Evolutionary conservation across 441 rosid genomes (phyloP).

Genomic region (Codiaeum variegatum): DNA sequence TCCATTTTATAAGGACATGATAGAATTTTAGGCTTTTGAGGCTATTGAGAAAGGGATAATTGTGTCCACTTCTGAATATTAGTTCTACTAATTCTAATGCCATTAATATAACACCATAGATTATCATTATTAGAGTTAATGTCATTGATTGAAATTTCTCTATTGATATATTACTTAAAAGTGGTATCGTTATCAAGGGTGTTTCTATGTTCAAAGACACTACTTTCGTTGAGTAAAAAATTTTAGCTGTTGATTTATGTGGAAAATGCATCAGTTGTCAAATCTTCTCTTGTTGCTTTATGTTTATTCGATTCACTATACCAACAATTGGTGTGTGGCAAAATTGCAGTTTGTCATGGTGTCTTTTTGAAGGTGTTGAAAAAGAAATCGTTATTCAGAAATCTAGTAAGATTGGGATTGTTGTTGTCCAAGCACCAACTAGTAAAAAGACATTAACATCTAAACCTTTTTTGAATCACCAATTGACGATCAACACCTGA

Average conservation of each 20-base stretch:
- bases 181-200: conserved; percentile 19
- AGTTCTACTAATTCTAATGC: conserved; percentile 17
- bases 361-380: neutral
- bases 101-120: conserved; percentile 39
- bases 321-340: conserved; percentile 18
- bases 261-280: neutral
- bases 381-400: conserved; percentile 16
- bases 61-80: conserved; percentile 28
- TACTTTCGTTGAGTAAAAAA: neutral
- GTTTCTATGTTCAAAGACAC: conserved; percentile 23
- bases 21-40: conserved; percentile 31
- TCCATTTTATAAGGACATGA: neutral
- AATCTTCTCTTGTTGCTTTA: neutral
- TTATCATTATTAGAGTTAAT: conserved; percentile 36
- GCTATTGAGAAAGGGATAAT: conserved; percentile 36
- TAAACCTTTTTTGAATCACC: conserved; percentile 21
- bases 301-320: neutral
- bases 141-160: conserved; percentile 33
- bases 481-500: conserved; percentile 17
- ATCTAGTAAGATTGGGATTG: conserved; percentile 29
- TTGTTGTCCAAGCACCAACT: neutral
- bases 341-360: conserved; percentile 32
- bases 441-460: neutral
- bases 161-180: conserved; percentile 26
- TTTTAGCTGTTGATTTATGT: conserved; percentile 19